These are phyloP conservation scores for Colletotrichum aenigma DNA, from an alignment of 2,329 filamentous ascomycete genomes.

Conservation along the genomic window DNA sequence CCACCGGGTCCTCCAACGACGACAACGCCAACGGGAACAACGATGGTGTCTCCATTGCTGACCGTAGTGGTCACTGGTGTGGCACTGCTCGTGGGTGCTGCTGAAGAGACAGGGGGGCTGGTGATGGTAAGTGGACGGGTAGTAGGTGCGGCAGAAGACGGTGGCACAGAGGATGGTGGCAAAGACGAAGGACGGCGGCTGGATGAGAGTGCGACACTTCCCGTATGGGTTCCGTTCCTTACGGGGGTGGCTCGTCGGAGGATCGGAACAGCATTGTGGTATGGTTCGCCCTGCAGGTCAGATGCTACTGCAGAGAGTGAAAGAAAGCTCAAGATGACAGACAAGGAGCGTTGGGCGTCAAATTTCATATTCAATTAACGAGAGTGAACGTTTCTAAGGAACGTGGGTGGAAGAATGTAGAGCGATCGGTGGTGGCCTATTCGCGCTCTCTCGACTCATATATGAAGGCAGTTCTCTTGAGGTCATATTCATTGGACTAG, in stretches of 20 bases:
- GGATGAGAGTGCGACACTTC: neutral
- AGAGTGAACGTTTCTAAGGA: neutral
- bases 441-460: neutral
- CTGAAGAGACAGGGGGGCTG: neutral
- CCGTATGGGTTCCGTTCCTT: neutral
- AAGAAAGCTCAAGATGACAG: neutral
- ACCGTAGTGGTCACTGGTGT: neutral
- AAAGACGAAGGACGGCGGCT: neutral
- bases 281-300: neutral
- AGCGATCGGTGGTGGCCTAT: neutral
- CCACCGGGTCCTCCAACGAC: neutral
- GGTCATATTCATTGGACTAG: neutral
- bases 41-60: neutral
- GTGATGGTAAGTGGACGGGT: neutral
- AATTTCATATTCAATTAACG: neutral
- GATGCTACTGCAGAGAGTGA: neutral
- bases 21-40: neutral
- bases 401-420: neutral
- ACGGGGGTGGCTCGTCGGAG: neutral
- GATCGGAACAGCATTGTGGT: neutral
- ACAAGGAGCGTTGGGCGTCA: neutral
- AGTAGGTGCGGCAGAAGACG: neutral
- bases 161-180: neutral
- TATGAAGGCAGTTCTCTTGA: neutral
- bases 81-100: neutral